These are phyloP conservation scores for Phytophthora hybrid DNA, from an alignment of 352 stramenopile genomes.

Conservation along the genomic window DNA sequence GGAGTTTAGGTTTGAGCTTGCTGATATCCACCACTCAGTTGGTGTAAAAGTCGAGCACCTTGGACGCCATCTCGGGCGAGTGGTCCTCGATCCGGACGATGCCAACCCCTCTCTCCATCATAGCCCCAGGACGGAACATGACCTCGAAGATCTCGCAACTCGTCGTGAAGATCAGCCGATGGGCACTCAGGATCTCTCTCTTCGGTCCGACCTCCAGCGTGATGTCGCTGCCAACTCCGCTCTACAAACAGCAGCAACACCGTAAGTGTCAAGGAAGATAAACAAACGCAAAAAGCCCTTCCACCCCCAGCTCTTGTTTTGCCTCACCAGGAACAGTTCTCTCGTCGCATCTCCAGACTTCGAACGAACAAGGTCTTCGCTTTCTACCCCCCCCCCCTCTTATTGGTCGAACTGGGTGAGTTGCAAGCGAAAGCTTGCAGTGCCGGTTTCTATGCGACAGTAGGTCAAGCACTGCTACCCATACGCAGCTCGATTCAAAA, in stretches of 20 bases:
- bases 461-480: too few species aligned
- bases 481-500: too few species aligned
- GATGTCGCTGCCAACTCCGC: conserved; percentile 70
- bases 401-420: too few species aligned
- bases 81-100: conserved; percentile 88
- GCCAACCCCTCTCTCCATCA: conserved; percentile 86
- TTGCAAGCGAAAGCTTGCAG: too few species aligned
- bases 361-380: too few species aligned
- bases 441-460: too few species aligned
- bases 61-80: conserved; percentile 82
- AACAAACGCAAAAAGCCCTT: not conserved
- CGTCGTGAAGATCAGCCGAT: conserved; percentile 81
- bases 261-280: not conserved
- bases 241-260: conserved; percentile 36
- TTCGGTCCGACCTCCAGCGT: conserved; percentile 77
- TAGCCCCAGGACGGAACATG: conserved; percentile 88
- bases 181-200: conserved; percentile 64
- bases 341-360: too few species aligned
- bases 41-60: conserved; percentile 95
- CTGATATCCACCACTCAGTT: conserved; percentile 85
- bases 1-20: conserved; percentile 44
- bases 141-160: conserved; percentile 91
- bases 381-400: too few species aligned
- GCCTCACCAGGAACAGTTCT: conserved; percentile 67
- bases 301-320: too few species aligned